Evolutionary conservation across 495 filamentous ascomycete species (phyloP), one percentile per base, ranked within the genome.

Genomic region (Penicillium fimorum): DNA sequence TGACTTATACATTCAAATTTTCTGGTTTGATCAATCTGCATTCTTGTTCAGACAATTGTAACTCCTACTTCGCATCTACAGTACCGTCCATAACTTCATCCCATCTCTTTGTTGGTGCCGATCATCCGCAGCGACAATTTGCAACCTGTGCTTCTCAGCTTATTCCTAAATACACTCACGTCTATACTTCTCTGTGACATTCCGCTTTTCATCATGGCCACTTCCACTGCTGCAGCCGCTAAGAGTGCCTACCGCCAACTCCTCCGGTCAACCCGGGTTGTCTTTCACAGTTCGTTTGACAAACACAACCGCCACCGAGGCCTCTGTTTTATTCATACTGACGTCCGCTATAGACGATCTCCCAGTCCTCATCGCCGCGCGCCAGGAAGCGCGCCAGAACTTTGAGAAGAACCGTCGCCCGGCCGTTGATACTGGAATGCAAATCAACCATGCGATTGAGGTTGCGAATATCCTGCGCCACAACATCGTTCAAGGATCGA

Each of bases 401-500:
- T 98, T 98, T 72, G 82, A 84, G 18, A 68, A 77, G 25, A 87
- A 88, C 64, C 79, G 84, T 25, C 68, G 71, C 1, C 70, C 90
- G 3, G 71, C 76, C 5, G 67, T 84, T 5, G 79, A 80, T 15
- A 77, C 70, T 11, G 72, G 70, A 15, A 75, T 79, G 74, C 73
- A 76, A 8, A 81, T 98, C 57, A 75, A 83, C 55, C 84, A 95
- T 65, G 95, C 93, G 29, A 77, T 92, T 54, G 90, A 95, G 50
- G 84, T 96, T 24, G 90, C 94, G 5, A 79, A 77, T 51, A 85
- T 97, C 55, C 65, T 98, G 59, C 77, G 84, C 63, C 77, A 89
- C 67, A 97, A 97, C 67, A 76, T 97, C 11, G 91, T 98, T 3
- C 94, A 97, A 65, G 94, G 94, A 38, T 76, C 78, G 47, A 79